A percentile compares a stretch with the other conserved stretches of the same genome.
Conservation (phyloP, 2,329 filamentous ascomycete genomes). For the Diplocarpon rosae region DNA sequence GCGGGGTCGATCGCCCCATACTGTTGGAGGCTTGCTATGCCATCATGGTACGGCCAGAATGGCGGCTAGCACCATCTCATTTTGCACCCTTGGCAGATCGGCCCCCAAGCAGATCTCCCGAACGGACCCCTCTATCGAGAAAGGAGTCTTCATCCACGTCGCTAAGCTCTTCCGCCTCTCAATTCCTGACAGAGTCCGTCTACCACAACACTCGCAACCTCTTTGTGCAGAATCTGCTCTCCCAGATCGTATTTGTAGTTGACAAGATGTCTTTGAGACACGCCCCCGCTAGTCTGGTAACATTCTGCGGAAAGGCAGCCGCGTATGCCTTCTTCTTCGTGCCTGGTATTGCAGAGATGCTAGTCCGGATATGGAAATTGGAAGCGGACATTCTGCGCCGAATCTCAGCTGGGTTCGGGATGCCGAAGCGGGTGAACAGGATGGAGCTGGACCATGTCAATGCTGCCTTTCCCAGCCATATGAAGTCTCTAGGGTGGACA, state of each 20-base stretch:
- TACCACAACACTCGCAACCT: conserved; percentile 62
- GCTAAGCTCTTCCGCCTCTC: conserved; percentile 46
- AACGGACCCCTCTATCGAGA: conserved; percentile 18
- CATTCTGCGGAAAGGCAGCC: conserved; percentile 61
- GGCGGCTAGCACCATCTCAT: conserved; percentile 49
- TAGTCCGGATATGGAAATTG: conserved; percentile 55
- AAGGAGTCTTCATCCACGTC: conserved; percentile 37
- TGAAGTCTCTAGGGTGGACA: conserved; percentile 50
- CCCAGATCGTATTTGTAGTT: conserved; percentile 61
- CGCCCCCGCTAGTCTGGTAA: conserved; percentile 42
- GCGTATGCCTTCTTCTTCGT: conserved; percentile 69
- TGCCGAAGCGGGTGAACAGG: conserved; percentile 43
- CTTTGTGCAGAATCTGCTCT: conserved; percentile 57
- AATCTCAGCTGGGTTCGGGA: conserved; percentile 47
- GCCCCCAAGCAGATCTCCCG: conserved; percentile 23
- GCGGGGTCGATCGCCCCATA: conserved; percentile 56
- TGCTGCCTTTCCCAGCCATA: conserved; percentile 31
- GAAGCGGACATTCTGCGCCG: conserved; percentile 47
- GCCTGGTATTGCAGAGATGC: conserved; percentile 56
- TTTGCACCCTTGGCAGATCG: conserved; percentile 40
- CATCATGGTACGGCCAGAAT: conserved; percentile 62
- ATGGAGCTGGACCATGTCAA: conserved; percentile 28
- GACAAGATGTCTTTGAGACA: conserved; percentile 62
- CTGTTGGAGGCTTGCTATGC: conserved; percentile 59
- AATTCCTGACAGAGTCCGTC: conserved; percentile 59